A percentile compares a stretch with the other conserved stretches of the same genome.
These are phyloP conservation scores for Daldinia loculata DNA, from an alignment of 495 filamentous ascomycete species.

Conservation along the genomic window DNA sequence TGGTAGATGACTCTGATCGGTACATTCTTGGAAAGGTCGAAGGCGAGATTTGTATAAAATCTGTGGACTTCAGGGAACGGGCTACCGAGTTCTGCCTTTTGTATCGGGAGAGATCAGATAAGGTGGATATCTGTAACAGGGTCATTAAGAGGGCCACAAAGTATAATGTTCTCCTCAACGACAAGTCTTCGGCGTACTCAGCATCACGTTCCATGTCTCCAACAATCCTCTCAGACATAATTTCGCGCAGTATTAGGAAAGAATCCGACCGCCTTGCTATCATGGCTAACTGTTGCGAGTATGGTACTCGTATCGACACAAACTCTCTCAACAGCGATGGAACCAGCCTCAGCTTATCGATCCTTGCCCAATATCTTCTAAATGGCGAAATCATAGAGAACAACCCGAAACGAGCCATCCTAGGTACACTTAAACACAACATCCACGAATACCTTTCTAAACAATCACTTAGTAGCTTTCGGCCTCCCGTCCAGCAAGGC, in stretches of 20 bases:
- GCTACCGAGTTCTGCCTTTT: constrained; percentile 45
- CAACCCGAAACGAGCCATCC: constrained; percentile 10
- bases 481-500: constrained; percentile 37
- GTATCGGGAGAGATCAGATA: constrained; percentile 31
- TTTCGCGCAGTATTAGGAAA: constrained; percentile 28
- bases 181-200: constrained; percentile 19
- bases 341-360: constrained; percentile 44
- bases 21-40: constrained; percentile 39
- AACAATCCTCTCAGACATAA: constrained; percentile 41
- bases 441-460: constrained; percentile 42
- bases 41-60: constrained; percentile 48
- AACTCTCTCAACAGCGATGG: constrained; percentile 32
- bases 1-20: constrained; percentile 8
- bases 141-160: constrained; percentile 41
- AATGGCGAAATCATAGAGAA: constrained; percentile 51
- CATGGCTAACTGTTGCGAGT: constrained; percentile 45
- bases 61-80: constrained; percentile 36
- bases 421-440: constrained; percentile 32
- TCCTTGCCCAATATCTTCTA: constrained; percentile 47
- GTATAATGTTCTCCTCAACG: constrained; percentile 44
- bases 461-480: constrained; percentile 40
- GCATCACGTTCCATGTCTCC: constrained; percentile 47
- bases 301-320: constrained; percentile 43
- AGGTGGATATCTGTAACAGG: constrained; percentile 33
- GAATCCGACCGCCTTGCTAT: constrained; percentile 47